Percentiles rank a stretch among this genome's conserved stretches.
Conservation (phyloP, 1,284 basidiomycete genomes). For the Rhodotorula sp. region DNA sequence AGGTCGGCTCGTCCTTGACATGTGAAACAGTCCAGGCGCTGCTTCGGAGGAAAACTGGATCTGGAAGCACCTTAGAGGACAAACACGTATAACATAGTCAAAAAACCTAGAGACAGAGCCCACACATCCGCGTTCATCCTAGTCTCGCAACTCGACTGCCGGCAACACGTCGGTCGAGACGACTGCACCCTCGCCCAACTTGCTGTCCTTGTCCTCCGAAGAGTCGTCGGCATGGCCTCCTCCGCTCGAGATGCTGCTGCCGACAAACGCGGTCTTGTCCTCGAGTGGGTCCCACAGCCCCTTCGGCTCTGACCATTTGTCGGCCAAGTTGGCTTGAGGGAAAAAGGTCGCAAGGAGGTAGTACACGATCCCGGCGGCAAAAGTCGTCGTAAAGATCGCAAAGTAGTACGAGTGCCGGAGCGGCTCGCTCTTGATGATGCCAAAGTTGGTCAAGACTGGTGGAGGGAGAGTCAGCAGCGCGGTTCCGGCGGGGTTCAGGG, state of each 20-base stretch:
- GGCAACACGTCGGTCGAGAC: background rate
- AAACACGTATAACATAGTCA: too few relatives aligned
- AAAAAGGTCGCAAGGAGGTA: constrained; percentile 41
- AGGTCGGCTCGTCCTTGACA: too few relatives aligned
- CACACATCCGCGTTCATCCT: too few relatives aligned
- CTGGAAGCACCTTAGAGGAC: too few relatives aligned
- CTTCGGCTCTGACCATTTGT: constrained; percentile 19
- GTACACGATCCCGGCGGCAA: constrained; percentile 42
- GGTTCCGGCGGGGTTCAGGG: background rate
- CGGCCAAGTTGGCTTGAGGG: constrained; percentile 42
- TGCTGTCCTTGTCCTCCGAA: constrained; percentile 2
- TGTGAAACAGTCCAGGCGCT: too few relatives aligned
- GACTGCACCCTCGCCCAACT: background rate
- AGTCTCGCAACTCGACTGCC: background rate
- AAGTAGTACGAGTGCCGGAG: constrained; percentile 34
- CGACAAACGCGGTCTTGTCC: background rate
- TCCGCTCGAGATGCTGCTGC: background rate
- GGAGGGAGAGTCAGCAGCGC: background rate
- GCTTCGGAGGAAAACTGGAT: too few relatives aligned
- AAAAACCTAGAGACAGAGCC: too few relatives aligned
- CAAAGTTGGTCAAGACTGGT: constrained; percentile 23
- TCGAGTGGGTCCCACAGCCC: constrained; percentile 17
- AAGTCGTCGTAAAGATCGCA: constrained; percentile 45
- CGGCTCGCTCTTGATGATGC: constrained; percentile 3
- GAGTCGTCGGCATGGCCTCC: background rate